Evolutionary conservation across 345 rosid species (phyloP), one percentile per base, ranked within the genome.

Genomic region (Bretschneidera sinensis): DNA sequence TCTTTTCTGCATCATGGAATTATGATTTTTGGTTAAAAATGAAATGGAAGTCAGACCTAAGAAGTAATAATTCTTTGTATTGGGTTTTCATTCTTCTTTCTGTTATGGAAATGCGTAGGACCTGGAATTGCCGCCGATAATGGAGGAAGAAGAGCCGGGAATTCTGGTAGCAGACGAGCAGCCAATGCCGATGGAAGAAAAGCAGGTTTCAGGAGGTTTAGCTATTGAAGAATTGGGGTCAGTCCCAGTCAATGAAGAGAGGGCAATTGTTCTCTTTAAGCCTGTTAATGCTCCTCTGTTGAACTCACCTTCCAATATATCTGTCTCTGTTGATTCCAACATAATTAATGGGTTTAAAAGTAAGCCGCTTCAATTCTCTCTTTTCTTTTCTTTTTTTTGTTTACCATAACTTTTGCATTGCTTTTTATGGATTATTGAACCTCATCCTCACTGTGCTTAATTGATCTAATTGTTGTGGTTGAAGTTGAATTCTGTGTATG

Each of bases 201-300:
- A 39, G 45, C 45, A 7, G 21, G 17, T 19, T 28, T 14, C 43
- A 5, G 63, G 9, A 9, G 48, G 60, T 18, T 58, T 14, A 13
- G 50, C 28, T 4, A 53, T 59, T 0, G 69, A 28, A n/a, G 55
- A 59, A 16, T 18, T 35, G 21, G 34, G 61, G 13, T 22, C 59
- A 28, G 24, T 18, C 25, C 57, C 76, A 7, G 77, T 24, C 2
- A 86, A 83, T 50, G 74, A 70, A 43, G 95, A 89, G 75, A 85
- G 76, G 62, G 88, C 97, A 9, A 69, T 87, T 48, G 95, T 90
- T 49, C 64, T 87, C 0, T 90, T 69, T 58, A 77, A 75, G 65
- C 85, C 91, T 23, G 65, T 63, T 10, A 70, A 57, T 50, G 23
- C 57, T 6, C 51, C 63, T 53, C 16, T 33, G 5, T 19, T 60